Percentiles rank a stretch among this genome's conserved stretches.
phyloP scores from a whole-genome alignment of 2,329 filamentous ascomycete genomes.

The Exophiala mesophila region DNA sequence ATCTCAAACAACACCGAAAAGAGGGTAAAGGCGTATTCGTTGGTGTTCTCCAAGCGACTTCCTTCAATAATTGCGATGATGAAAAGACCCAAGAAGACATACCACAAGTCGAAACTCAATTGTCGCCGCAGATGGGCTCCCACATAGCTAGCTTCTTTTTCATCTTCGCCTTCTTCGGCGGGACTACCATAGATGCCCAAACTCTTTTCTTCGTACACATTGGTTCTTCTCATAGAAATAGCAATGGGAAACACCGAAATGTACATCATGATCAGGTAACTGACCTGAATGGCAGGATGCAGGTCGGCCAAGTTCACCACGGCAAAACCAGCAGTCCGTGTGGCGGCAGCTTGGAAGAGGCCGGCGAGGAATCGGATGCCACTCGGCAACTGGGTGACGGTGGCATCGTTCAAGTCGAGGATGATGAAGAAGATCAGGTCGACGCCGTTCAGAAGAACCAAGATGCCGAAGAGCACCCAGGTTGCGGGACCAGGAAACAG shows the following conservation, averaged over 20 bases:
- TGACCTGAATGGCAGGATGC: constrained; percentile 79
- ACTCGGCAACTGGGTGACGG: constrained; percentile 63
- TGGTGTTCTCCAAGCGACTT: constrained; percentile 56
- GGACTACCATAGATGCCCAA: constrained; percentile 66
- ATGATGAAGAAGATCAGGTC: constrained; percentile 90
- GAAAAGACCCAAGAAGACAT: constrained; percentile 88
- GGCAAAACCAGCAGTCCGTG: constrained; percentile 83
- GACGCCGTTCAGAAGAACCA: constrained; percentile 73
- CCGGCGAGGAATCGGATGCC: constrained; percentile 77
- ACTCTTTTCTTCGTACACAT: constrained; percentile 58
- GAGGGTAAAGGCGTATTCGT: constrained; percentile 58
- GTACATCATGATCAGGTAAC: constrained; percentile 63
- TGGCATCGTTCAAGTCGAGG: constrained; percentile 73
- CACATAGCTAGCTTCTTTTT: constrained; percentile 71
- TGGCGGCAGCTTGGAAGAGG: constrained; percentile 84
- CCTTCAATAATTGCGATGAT: constrained; percentile 89
- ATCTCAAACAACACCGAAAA: constrained; percentile 76
- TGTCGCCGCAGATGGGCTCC: constrained; percentile 87
- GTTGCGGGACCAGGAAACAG: constrained; percentile 85
- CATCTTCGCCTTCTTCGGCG: constrained; percentile 54
- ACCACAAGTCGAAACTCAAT: constrained; percentile 96
- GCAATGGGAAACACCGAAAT: constrained; percentile 58
- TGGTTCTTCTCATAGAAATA: constrained; percentile 57
- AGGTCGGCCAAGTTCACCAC: constrained; percentile 71
- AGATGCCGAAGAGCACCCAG: constrained; percentile 91